These are phyloP conservation scores for Xylariomycetidae sp. DNA, from an alignment of 2,329 filamentous ascomycete species.

Conservation along the genomic window DNA sequence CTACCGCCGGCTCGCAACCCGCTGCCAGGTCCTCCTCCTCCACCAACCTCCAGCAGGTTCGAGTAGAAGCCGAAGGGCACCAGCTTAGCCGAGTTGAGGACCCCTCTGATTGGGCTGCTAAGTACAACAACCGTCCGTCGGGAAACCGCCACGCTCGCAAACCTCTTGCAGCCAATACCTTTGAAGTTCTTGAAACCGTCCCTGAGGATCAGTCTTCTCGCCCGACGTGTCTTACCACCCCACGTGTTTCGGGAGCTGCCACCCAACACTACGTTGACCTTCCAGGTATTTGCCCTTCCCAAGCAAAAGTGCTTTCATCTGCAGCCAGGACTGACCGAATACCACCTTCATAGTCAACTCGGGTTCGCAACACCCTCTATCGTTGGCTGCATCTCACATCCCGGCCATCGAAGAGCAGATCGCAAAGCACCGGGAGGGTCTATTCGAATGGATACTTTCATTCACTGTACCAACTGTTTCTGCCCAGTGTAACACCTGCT, in stretches of 20 bases:
- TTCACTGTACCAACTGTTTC: slow-evolving; percentile 11
- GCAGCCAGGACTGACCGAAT: slow-evolving; percentile 6
- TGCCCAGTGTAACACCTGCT: slow-evolving; percentile 8
- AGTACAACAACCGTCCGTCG: slow-evolving; percentile 10
- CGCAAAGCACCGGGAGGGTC: slow-evolving; percentile 23
- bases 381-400: slow-evolving; percentile 20
- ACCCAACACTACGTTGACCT: slow-evolving; percentile 17
- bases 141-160: slow-evolving; percentile 12
- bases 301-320: not conserved
- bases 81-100: slow-evolving; percentile 10
- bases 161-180: slow-evolving; percentile 20
- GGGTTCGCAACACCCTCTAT: slow-evolving; percentile 22
- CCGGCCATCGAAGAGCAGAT: slow-evolving; percentile 23
- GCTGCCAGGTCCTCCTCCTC: too few relatives aligned
- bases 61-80: slow-evolving; percentile 12
- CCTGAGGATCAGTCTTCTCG: slow-evolving; percentile 22
- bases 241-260: slow-evolving; percentile 9
- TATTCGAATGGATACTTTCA: slow-evolving; percentile 26
- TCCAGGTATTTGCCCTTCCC: slow-evolving; percentile 16
- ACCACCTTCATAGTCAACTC: slow-evolving; percentile 14
- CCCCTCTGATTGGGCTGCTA: slow-evolving; percentile 9
- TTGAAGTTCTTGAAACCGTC: slow-evolving; percentile 24
- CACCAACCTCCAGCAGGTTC: slow-evolving; percentile 30
- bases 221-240: slow-evolving; percentile 9
- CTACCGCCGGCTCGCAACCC: too few relatives aligned